Evolutionary conservation across 179 eudicot genomes (phyloP), one percentile per base, ranked within the genome.

Genomic region (Sideroxylon spinosum): DNA sequence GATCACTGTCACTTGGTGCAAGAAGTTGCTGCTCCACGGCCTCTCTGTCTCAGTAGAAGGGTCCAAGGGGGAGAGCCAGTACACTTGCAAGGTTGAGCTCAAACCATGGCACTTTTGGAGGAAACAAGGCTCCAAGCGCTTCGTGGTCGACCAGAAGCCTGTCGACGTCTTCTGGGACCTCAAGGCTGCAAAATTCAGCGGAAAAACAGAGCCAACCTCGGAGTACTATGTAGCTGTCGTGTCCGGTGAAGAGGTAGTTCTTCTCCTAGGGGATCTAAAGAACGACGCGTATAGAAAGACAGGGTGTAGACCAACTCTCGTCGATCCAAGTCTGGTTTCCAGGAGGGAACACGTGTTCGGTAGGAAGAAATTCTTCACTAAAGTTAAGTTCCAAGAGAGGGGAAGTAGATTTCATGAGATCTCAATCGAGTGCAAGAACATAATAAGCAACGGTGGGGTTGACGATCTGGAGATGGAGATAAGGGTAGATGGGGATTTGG

Each of bases 31-130:
- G 19, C 89, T 90, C 50, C 97, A 93, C 59, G 98, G 98, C 46
- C 83, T 95, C 0, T 93, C 97, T 0, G 87, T 95, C 17, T 86
- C 97, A 0, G 86, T 95, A 12, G 91, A 91, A 50, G 97, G 97
- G 1, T 86, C 89, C 0, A 78, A 55, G 3, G 90, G 86, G 0
- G 85, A 85, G 1, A 86, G 84, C 49, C 92, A 88, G 25, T 78
- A 88, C 74, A 89, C 86, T 73, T 90, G 95, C 84, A 95, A 90
- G 77, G 86, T 95, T 2, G 98, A 91, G 90, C 87, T 95, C 55
- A 95, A 95, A 68, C 97, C 97, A 0, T 95, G 98, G 98, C 84
- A 86, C 73, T 91, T 95, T 28, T 95, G 98, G 98, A 85, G 89
- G 80, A 95, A 95, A 68, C 97, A 91, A 26, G 98, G 98, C 17